phyloP scores from a whole-genome alignment of 306 rosid species.

The barrel medic (Medicago truncatula) region DNA sequence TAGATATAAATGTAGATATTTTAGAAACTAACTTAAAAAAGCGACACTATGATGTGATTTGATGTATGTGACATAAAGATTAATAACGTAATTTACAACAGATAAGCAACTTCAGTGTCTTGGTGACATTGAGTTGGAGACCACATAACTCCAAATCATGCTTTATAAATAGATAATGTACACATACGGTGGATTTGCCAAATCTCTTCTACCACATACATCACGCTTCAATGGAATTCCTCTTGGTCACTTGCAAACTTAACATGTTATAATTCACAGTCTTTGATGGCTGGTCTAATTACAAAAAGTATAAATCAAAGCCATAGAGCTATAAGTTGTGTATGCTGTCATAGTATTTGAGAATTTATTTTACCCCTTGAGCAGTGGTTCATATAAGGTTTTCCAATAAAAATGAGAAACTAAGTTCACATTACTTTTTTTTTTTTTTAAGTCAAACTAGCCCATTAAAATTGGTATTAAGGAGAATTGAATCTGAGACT shows the following conservation, averaged over 20 bases:
- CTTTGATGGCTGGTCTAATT: conserved; percentile 7
- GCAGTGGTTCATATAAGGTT: not conserved
- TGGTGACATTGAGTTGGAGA: conserved; percentile 7
- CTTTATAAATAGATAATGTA: not conserved
- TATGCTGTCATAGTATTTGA: not conserved
- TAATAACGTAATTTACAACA: not conserved
- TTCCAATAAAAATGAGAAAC: too few relatives aligned
- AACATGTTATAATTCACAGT: conserved; percentile 19
- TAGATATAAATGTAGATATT: too few relatives aligned
- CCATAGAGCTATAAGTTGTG: not conserved
- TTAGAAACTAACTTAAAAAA: too few relatives aligned
- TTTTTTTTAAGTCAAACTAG: too few relatives aligned
- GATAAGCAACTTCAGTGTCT: conserved; percentile 2
- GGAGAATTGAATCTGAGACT: too few relatives aligned
- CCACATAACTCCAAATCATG: not conserved
- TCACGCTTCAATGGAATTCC: conserved; percentile 17
- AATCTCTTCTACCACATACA: not conserved
- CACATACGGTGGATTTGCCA: conserved; percentile 21
- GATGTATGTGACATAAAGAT: too few relatives aligned
- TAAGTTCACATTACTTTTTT: not conserved
- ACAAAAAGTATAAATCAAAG: not conserved
- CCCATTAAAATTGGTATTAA: too few relatives aligned
- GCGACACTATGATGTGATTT: too few relatives aligned
- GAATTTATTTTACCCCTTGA: not conserved
- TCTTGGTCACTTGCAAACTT: not conserved